Base-by-base conservation (phyloP, 768 basidiomycete genomes). In the Suillus discolor region DNA sequence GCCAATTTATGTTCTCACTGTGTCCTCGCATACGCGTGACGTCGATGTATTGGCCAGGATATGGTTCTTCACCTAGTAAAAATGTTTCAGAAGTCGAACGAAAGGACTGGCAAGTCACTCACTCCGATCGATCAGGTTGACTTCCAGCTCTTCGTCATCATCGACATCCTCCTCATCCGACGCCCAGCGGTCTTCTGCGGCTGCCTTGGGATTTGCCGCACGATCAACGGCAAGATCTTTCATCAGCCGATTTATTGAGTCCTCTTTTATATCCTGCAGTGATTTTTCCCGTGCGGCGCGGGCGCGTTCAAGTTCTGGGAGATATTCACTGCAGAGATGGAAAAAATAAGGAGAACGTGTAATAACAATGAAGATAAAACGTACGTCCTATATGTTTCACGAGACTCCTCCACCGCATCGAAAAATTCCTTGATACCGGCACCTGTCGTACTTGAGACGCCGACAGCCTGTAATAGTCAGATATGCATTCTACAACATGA, bases 361-460 rank as follows among this genome's bases (percentile, higher is more conserved):
- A 54, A 53, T 25, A 7, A 38, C 13, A 42, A 42, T 4, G 41
- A 42, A 28, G 59, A 60, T 20, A 34, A 60, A 12, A 77, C 87
- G 71, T 72, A 97, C 96, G 82, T 89, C 77, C 93, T 89, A 77
- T 97, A 99, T 77, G 96, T 96, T 64, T 87, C 82, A 70, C 94
- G 82, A 2, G 93, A 94, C 38, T 87, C 90, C 69, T 96, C 91
- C 12, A 99, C 95, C 2, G 94, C 95, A 38, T 90, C 87, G 72
- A 99, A 92, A 76, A 99, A 97, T 62, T 93, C 93, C 68, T 89
- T 83, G 72, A 99, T 86, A 4, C 97, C 97, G 38, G 89, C 91
- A n/a, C 97, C 97, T 1, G 97, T 99, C 83, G 94, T 83, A 65
- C 96, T 96, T 20, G 94, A 96, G 15, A 99, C 97, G 18, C 97